phyloP scores from a whole-genome alignment of 495 filamentous ascomycete species.

The Tuber borchii region DNA sequence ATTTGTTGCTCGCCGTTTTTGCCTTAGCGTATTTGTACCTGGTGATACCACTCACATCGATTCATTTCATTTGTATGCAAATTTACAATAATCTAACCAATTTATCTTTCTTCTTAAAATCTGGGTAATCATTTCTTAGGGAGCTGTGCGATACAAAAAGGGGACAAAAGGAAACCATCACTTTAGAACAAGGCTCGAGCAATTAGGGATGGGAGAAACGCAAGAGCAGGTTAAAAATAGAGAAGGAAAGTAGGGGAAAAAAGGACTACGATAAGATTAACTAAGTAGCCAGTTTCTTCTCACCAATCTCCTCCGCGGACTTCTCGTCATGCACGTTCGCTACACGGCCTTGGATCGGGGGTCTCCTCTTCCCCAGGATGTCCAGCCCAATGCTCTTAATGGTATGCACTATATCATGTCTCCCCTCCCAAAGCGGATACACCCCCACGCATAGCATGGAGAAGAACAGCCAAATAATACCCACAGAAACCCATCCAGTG shows the following conservation, averaged over 20 bases:
- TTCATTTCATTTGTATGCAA: background rate
- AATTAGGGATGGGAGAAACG: background rate
- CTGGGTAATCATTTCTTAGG: background rate
- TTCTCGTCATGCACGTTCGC: slow-evolving; percentile 7
- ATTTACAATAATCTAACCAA: background rate
- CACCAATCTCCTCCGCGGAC: slow-evolving; percentile 4
- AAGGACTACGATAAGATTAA: background rate
- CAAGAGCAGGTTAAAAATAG: background rate
- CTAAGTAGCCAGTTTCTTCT: background rate
- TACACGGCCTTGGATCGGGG: slow-evolving; percentile 35
- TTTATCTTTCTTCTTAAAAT: background rate
- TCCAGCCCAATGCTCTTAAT: slow-evolving; percentile 63
- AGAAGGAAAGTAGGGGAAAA: background rate
- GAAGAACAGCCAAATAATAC: slow-evolving; percentile 81
- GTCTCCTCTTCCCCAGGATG: slow-evolving; percentile 54
- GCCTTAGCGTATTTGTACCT: background rate
- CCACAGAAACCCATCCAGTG: slow-evolving; percentile 82
- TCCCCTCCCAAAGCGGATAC: slow-evolving; percentile 77
- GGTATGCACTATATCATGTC: slow-evolving; percentile 60
- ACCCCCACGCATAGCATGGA: slow-evolving; percentile 65
- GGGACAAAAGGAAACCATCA: background rate
- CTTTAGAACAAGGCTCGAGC: background rate
- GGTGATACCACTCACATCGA: background rate
- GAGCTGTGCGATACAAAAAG: background rate
- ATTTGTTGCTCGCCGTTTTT: background rate